phyloP scores from a whole-genome alignment of 2,329 filamentous ascomycete genomes.

The Neofusicoccum umdonicola region DNA sequence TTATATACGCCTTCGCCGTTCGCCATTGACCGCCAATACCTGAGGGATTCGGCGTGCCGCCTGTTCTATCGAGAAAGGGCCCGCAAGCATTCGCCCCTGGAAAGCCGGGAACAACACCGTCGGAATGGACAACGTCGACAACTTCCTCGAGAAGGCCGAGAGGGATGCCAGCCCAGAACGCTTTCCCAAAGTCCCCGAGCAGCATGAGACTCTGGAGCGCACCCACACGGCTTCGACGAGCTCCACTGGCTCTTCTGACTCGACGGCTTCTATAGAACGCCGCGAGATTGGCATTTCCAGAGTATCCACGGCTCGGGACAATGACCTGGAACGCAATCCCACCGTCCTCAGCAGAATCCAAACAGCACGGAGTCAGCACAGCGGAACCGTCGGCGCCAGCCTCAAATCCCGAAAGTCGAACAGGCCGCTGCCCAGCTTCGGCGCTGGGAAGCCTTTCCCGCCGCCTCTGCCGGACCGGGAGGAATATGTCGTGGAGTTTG shows the following conservation, averaged over 20 bases:
- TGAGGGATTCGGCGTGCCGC: neutral
- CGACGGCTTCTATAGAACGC: constrained; percentile 33
- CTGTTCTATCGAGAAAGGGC: neutral
- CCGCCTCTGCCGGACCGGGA: constrained; percentile 67
- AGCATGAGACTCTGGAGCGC: constrained; percentile 51
- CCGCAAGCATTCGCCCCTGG: neutral
- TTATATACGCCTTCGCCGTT: neutral
- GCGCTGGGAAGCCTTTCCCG: constrained; percentile 71
- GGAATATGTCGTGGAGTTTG: constrained; percentile 78
- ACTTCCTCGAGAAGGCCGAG: constrained; percentile 55
- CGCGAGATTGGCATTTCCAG: constrained; percentile 56
- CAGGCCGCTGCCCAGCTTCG: constrained; percentile 66
- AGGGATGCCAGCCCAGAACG: constrained; percentile 50
- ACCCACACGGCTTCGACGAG: constrained; percentile 53
- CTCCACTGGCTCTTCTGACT: constrained; percentile 42
- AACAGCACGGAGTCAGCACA: constrained; percentile 69
- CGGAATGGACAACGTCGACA: constrained; percentile 54
- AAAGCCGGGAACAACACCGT: neutral
- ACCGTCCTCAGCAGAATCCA: constrained; percentile 70
- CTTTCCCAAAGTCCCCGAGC: constrained; percentile 48
- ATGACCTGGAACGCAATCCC: constrained; percentile 62
- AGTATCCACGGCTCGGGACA: constrained; percentile 62
- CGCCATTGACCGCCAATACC: neutral
- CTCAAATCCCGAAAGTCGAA: constrained; percentile 48
- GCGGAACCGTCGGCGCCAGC: constrained; percentile 63